Base-by-base conservation (phyloP, 306 rosid genomes). In the Hippophae gyantsensis region DNA sequence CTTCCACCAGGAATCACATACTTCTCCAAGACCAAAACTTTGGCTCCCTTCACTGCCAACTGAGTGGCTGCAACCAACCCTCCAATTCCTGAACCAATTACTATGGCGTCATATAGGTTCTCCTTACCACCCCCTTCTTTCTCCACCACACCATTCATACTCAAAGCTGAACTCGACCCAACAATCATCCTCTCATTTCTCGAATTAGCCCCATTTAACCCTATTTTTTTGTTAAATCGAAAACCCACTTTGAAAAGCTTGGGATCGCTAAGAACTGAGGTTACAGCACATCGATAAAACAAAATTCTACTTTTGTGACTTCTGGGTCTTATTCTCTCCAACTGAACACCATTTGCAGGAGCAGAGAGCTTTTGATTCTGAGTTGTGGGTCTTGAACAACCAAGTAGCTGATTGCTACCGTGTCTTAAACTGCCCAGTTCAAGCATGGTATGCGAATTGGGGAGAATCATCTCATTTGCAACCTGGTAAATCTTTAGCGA, bases 1-100 rank as follows among this genome's bases (percentile, higher is more conserved):
- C 98, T 92, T 56, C 98, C 98, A 58, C 98, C 98, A 70, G 95
- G 96, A 59, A 92, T 87, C 64, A 92, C 98, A 58, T 92, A 87
- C 78, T 92, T 92, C 82, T 92, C 96, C 72, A 87, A 78, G 65
- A 84, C 96, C 78, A 87, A 78, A 73, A 92, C 93, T 79, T 64
- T 80, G 12, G 89, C 98, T 10, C 98, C 98, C 66, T 85, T 85
- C 78, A 83, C 98, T 10, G 98, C 98, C 70, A 92, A 43, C 70
- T 87, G 98, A 1, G 98, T 87, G 14, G 93, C 94, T 11, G 95
- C 93, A 67, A 92, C 95, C 72, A 92, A 73, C 41, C 98, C 95
- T 62, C 96, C 96, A 68, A 92, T 85, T 51, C 98, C 96, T 56
- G 98, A 92, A 65, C 98, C 98, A 13, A 92, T 78, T 72, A 92